Percentiles rank a stretch among this genome's conserved stretches.
These are phyloP conservation scores for Saposhnikovia divaricata DNA, from an alignment of 129 eudicot genomes.

Conservation along the genomic window DNA sequence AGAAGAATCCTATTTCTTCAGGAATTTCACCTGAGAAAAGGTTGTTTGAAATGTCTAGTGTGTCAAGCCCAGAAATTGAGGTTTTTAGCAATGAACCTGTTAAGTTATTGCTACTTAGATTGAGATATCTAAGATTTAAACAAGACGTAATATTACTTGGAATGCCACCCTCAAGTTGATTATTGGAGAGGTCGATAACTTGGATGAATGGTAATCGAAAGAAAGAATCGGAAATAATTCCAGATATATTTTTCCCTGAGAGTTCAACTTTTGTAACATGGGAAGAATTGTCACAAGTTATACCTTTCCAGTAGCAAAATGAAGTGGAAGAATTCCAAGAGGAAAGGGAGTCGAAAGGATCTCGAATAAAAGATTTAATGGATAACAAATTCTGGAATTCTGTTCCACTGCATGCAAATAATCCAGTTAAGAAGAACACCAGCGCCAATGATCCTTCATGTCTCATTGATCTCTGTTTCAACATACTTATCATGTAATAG, in stretches of 20 bases:
- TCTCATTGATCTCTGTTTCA: slow-evolving; percentile 9
- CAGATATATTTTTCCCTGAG: slow-evolving; percentile 54
- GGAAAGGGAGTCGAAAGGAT: slow-evolving; percentile 51
- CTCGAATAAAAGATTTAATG: slow-evolving; percentile 48
- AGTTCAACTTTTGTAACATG: slow-evolving; percentile 51
- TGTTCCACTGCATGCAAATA: slow-evolving; percentile 25
- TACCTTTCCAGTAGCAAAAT: slow-evolving; percentile 64
- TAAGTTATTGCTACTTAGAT: slow-evolving; percentile 68
- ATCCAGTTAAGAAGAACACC: slow-evolving; percentile 33
- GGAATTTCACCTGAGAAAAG: slow-evolving; percentile 56
- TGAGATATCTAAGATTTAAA: slow-evolving; percentile 45
- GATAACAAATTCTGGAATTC: slow-evolving; percentile 46
- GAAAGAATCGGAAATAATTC: slow-evolving; percentile 38
- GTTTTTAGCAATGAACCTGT: slow-evolving; percentile 49
- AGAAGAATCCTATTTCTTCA: slow-evolving; percentile 40
- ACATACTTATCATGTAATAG: slow-evolving; percentile 17
- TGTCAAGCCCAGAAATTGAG: slow-evolving; percentile 32
- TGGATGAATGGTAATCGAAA: slow-evolving; percentile 44
- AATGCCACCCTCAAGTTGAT: slow-evolving; percentile 50
- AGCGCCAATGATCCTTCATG: slow-evolving; percentile 6
- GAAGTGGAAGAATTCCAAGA: slow-evolving; percentile 54
- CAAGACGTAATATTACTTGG: slow-evolving; percentile 38
- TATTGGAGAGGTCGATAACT: slow-evolving; percentile 54
- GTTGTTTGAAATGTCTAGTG: slow-evolving; percentile 70
- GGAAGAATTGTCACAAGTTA: slow-evolving; percentile 43